Base-by-base conservation (phyloP, 2,329 filamentous ascomycete genomes). In the Colletotrichum endophyticum region DNA sequence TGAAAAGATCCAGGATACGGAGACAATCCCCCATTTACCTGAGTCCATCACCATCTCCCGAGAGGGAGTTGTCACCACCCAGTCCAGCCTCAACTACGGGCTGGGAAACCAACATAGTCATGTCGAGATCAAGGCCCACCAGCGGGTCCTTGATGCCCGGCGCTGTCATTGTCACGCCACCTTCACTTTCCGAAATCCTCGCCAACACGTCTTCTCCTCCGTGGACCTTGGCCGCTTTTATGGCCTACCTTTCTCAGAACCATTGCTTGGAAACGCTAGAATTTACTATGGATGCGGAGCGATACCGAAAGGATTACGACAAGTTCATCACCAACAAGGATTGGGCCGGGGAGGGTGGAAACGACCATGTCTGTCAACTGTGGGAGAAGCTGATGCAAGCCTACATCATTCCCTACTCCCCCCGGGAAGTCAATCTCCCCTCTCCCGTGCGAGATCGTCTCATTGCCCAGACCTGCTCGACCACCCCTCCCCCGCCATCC, bases 251-350 rank as follows among this genome's bases (percentile, higher is more conserved):
- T 6, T 98, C 96, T 1, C 96, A 98, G 82, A 99, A 99, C 82
- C 96, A 99, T 85, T 99, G 97, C 83, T 88, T 99, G 79, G 97
- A 99, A 85, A 98, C 96, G 2, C 89, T 99, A 53, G 97, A 99
- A 83, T 99, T 99, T 84, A 98, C 96, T 56, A 94, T 98, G 89
- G 97, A 98, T 84, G 95, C 96, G 27, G 94, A 96, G 74, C 92
- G 95, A 77, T 99, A 99, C 83, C 91, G 92, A 69, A 86, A 91
- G 74, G 91, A 91, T 72, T 87, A 91, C 79, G 81, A 84, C 28
- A 86, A 90, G 75, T 83, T 88, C 49, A 81, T 85, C 22, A 79
- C 81, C 61, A 86, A 87, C 19, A 84, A 87, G 76, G 87, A 83
- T 81, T 88, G 81, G 82, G 84, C 81, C 1, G 81, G 82, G 11